A percentile compares a stretch with the other conserved stretches of the same genome.
These are phyloP conservation scores for Rutstroemia sydowiana DNA, from an alignment of 2,329 filamentous ascomycete species.

Conservation along the genomic window DNA sequence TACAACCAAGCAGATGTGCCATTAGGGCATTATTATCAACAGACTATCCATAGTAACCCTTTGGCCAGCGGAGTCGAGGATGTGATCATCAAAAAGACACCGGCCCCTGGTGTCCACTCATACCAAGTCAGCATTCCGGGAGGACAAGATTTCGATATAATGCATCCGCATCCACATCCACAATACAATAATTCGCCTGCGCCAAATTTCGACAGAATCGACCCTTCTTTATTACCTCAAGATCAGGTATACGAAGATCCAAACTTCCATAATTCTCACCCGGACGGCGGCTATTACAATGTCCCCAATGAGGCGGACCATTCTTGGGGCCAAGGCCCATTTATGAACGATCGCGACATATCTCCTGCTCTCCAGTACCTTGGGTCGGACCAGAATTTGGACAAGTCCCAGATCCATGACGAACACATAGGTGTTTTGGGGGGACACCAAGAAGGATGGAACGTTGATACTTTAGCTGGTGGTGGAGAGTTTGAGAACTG, in stretches of 20 bases:
- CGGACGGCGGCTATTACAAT: constrained; percentile 21
- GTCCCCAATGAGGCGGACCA: constrained; percentile 17
- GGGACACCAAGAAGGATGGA: constrained; percentile 28
- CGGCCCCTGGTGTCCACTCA: constrained; percentile 25
- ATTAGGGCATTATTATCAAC: constrained; percentile 44
- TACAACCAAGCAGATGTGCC: constrained; percentile 36
- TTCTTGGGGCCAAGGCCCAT: constrained; percentile 18
- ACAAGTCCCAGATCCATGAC: constrained; percentile 24
- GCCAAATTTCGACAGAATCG: constrained; percentile 22
- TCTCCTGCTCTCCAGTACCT: constrained; percentile 21
- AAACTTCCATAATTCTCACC: constrained; percentile 13
- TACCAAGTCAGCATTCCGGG: constrained; percentile 33
- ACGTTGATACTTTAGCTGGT: constrained; percentile 25
- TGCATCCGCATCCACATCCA: constrained; percentile 17
- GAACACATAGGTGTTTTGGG: constrained; percentile 25
- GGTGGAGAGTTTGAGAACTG: constrained; percentile 30
- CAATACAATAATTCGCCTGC: constrained; percentile 2
- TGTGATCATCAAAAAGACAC: constrained; percentile 37
- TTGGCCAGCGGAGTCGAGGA: constrained; percentile 31
- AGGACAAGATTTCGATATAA: constrained; percentile 28
- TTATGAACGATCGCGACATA: constrained; percentile 11
- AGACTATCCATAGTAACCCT: constrained; percentile 21
- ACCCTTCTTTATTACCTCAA: constrained; percentile 24
- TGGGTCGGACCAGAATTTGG: constrained; percentile 19
- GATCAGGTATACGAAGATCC: constrained; percentile 15